These are phyloP conservation scores for Fusarium euwallaceae DNA, from an alignment of 2,329 filamentous ascomycete genomes.

Conservation along the genomic window DNA sequence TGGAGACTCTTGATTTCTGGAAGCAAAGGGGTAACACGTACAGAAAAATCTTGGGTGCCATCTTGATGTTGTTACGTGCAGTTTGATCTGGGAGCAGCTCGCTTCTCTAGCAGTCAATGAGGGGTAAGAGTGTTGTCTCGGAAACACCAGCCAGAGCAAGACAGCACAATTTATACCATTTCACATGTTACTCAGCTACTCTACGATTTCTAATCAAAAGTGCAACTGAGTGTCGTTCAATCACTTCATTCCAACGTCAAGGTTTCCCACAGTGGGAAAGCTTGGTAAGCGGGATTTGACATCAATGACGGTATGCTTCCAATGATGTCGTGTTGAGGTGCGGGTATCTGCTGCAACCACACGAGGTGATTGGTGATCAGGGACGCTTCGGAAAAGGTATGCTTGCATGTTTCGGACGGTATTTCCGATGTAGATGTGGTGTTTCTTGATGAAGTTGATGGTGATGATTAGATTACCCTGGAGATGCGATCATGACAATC, in stretches of 20 bases:
- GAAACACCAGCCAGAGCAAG: background rate
- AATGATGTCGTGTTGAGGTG: background rate
- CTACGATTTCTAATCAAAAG: background rate
- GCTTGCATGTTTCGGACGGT: background rate
- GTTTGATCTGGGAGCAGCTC: background rate
- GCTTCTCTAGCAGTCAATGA: background rate
- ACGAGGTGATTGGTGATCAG: background rate
- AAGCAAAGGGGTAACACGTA: conserved; percentile 41
- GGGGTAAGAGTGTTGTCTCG: background rate
- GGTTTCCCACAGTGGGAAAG: background rate
- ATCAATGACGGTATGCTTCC: background rate
- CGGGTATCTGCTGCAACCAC: background rate
- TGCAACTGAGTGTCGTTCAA: background rate
- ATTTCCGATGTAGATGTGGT: background rate
- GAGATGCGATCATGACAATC: background rate
- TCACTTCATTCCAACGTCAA: background rate
- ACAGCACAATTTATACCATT: background rate
- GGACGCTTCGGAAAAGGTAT: background rate
- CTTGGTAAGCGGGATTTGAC: conserved; percentile 1
- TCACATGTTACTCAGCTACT: background rate
- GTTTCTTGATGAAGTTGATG: background rate
- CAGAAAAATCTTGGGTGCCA: conserved; percentile 59
- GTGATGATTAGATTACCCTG: background rate
- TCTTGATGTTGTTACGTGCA: conserved; percentile 28
- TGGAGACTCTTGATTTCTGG: background rate